Evolutionary conservation across 2,329 filamentous ascomycete genomes (phyloP).

Genomic region (Aspergillus niger): DNA sequence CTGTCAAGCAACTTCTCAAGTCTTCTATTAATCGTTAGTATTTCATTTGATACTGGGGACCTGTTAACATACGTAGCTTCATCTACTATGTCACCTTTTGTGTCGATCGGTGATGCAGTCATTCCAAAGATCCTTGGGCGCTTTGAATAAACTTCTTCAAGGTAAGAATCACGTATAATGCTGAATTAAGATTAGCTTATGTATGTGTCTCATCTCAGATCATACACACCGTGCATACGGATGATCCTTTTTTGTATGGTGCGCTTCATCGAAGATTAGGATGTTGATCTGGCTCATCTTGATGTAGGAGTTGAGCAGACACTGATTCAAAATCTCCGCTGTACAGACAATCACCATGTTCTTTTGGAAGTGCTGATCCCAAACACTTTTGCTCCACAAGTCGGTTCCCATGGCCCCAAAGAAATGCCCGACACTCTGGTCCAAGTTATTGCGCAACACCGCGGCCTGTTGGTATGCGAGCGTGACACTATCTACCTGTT

Average conservation of each 20-base stretch:
- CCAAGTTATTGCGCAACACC: conserved; percentile 78
- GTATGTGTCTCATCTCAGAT: background rate
- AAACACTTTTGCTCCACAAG: conserved; percentile 62
- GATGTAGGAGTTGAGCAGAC: conserved; percentile 76
- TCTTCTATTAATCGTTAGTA: conserved; percentile 46
- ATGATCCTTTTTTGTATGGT: conserved; percentile 93
- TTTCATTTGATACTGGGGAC: background rate
- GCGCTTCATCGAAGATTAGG: conserved; percentile 92
- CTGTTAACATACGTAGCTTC: conserved; percentile 57
- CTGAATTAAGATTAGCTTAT: conserved; percentile 32
- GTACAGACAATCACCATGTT: conserved; percentile 92
- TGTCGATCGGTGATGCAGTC: conserved; percentile 94
- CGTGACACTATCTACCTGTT: conserved; percentile 77
- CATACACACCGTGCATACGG: conserved; percentile 68
- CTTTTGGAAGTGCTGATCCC: conserved; percentile 59
- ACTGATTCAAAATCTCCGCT: conserved; percentile 79
- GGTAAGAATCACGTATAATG: conserved; percentile 87
- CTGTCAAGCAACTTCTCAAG: conserved; percentile 78
- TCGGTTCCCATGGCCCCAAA: conserved; percentile 69
- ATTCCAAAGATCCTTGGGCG: conserved; percentile 87
- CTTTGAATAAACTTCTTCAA: conserved; percentile 48
- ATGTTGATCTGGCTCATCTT: conserved; percentile 82
- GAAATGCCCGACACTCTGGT: conserved; percentile 71
- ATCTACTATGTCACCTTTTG: conserved; percentile 69
- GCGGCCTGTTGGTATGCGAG: conserved; percentile 87